Base-by-base conservation (phyloP, 345 rosid genomes). In the Citrus mangshanensis region DNA sequence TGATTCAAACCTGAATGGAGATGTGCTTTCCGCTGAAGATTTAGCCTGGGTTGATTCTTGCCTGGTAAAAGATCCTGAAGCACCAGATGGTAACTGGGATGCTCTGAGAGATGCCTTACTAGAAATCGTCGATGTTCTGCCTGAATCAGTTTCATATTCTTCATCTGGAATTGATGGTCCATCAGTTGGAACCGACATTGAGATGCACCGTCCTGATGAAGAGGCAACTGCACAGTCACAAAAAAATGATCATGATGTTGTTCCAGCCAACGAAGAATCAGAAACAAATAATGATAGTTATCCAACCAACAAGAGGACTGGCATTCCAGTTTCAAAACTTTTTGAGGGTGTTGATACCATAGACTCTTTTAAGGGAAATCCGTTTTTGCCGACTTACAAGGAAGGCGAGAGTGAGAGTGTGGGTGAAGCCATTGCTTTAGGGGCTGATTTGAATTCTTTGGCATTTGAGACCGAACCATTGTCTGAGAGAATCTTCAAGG, bases 41-140 rank as follows among this genome's bases (percentile, higher is more conserved):
- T 67, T 86, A 78, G 90, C 92, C 42, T 93, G 95, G 97, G 91
- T 82, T 72, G 92, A 93, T 83, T 93, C 94, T 65, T 93, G 95
- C 78, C 85, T 89, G 72, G 70, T 84, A 74, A 79, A 77, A 51
- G 88, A 86, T 77, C 79, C 84, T 60, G 94, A 88, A 32, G 70
- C 78, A 76, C 85, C 84, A 25, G 88, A 88, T 30, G 76, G 59
- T 42, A 80, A 77, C 46, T 91, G 91, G 94, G 82, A 73, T 63
- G 85, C 82, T 67, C 66, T 89, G 61, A 91, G 81, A 81, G 92
- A 90, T 73, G 90, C 89, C 49, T 82, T 91, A 77, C 78, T 86
- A 16, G 93, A 88, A 78, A 80, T 90, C 77, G 79, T 88, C 30
- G 85, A 86, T 80, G 42, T 78, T 42, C 78, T 80, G 65, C 84